Conservation (phyloP, 495 filamentous ascomycete species). For the Parmelia sp. region DNA sequence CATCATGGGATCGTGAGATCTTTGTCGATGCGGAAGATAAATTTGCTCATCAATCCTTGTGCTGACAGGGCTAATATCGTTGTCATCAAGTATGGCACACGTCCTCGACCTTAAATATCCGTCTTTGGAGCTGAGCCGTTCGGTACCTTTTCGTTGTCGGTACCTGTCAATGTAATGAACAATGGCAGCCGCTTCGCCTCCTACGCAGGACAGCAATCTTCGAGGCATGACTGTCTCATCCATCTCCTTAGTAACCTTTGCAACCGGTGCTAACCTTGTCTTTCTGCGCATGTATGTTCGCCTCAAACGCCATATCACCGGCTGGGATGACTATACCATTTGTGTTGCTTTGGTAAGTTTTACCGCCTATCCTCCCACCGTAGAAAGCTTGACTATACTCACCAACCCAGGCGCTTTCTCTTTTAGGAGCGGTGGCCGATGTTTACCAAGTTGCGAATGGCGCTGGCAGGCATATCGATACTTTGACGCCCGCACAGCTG, state of each 20-base stretch:
- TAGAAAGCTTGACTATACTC: neutral
- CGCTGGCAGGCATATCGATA: neutral
- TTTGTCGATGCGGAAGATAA: too few species aligned
- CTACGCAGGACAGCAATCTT: neutral
- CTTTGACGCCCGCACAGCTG: neutral
- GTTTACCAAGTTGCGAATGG: slow-evolving; percentile 3
- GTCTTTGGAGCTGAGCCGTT: too few species aligned
- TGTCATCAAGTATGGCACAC: too few species aligned
- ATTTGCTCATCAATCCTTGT: too few species aligned
- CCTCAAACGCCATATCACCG: neutral
- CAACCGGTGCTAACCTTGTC: neutral
- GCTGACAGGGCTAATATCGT: too few species aligned
- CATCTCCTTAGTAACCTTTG: neutral
- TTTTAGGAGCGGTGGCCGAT: neutral
- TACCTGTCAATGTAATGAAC: neutral
- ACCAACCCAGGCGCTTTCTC: neutral
- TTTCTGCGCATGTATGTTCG: slow-evolving; percentile 2
- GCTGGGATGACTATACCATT: slow-evolving; percentile 5
- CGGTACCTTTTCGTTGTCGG: neutral
- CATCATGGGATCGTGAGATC: too few species aligned
- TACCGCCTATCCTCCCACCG: neutral
- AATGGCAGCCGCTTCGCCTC: neutral
- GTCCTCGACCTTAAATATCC: too few species aligned
- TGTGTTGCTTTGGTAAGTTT: neutral
- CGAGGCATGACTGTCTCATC: neutral